These are phyloP conservation scores for Firmiana major DNA, from an alignment of 345 rosid genomes.

Conservation along the genomic window DNA sequence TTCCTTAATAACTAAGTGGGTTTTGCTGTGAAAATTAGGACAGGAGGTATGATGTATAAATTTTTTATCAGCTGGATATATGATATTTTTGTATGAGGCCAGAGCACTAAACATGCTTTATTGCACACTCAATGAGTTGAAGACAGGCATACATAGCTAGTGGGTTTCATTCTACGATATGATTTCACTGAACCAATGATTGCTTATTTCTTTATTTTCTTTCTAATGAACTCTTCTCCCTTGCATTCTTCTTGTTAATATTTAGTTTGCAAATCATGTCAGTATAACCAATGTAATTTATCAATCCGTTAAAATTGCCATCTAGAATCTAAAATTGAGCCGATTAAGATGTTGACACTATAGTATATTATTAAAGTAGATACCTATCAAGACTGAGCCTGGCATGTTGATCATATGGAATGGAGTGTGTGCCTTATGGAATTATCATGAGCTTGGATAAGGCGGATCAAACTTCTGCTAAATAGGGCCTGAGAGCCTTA, in stretches of 20 bases:
- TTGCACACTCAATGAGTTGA: slow-evolving; percentile 6
- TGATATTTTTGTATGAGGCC: background rate
- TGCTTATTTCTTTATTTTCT: background rate
- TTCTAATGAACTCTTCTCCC: background rate
- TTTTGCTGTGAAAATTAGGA: slow-evolving; percentile 2
- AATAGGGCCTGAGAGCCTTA: background rate
- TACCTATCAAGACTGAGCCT: background rate
- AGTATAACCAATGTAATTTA: background rate
- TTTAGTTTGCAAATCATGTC: background rate
- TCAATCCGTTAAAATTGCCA: background rate
- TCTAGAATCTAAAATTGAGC: background rate
- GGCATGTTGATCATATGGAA: background rate
- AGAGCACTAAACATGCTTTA: background rate
- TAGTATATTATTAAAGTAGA: background rate
- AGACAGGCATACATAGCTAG: background rate
- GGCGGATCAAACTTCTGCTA: background rate
- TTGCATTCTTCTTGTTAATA: background rate
- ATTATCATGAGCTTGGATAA: background rate
- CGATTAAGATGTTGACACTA: background rate
- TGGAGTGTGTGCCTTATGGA: background rate
- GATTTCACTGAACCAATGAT: background rate
- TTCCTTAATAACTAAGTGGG: background rate
- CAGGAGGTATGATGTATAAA: background rate
- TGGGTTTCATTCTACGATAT: background rate
- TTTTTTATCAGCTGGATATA: background rate